phyloP scores from a whole-genome alignment of 129 eudicot species.

The Helichrysum umbraculigerum region DNA sequence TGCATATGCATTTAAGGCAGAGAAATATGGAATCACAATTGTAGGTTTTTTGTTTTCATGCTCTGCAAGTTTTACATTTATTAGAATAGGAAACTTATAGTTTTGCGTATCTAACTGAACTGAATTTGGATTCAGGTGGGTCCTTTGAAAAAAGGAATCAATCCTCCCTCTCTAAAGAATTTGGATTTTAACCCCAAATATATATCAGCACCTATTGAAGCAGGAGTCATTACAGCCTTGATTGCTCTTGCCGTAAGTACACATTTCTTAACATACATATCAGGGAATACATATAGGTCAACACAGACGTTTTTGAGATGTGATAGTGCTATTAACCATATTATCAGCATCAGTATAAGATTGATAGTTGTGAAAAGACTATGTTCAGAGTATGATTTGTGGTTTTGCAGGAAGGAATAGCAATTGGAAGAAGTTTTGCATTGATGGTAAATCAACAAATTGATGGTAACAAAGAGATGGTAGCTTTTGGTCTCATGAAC shows the following conservation, averaged over 20 bases:
- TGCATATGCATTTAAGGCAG: slow-evolving; percentile 51
- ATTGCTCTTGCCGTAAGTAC: slow-evolving; percentile 78
- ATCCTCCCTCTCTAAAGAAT: slow-evolving; percentile 52
- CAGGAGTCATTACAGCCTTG: slow-evolving; percentile 75
- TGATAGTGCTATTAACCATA: background rate
- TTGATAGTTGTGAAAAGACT: background rate
- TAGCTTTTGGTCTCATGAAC: slow-evolving; percentile 97
- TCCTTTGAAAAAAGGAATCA: slow-evolving; percentile 64
- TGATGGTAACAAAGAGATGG: slow-evolving; percentile 97
- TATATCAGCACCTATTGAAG: slow-evolving; percentile 67
- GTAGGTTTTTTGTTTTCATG: slow-evolving; percentile 39
- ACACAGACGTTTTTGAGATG: background rate
- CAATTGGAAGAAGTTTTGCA: slow-evolving; percentile 96
- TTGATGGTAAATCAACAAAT: slow-evolving; percentile 60
- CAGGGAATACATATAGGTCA: background rate
- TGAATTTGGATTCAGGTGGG: slow-evolving; percentile 52
- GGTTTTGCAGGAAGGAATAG: slow-evolving; percentile 78
- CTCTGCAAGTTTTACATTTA: background rate
- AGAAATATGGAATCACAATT: slow-evolving; percentile 66
- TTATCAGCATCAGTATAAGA: background rate
- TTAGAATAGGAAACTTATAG: too few species aligned
- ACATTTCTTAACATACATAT: background rate
- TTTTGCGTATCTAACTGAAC: background rate
- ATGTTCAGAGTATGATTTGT: background rate
- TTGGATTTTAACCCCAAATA: slow-evolving; percentile 60